Evolutionary conservation across 108 stramenopile species (phyloP).

Genomic region (Cyclostephanos tholiformis): DNA sequence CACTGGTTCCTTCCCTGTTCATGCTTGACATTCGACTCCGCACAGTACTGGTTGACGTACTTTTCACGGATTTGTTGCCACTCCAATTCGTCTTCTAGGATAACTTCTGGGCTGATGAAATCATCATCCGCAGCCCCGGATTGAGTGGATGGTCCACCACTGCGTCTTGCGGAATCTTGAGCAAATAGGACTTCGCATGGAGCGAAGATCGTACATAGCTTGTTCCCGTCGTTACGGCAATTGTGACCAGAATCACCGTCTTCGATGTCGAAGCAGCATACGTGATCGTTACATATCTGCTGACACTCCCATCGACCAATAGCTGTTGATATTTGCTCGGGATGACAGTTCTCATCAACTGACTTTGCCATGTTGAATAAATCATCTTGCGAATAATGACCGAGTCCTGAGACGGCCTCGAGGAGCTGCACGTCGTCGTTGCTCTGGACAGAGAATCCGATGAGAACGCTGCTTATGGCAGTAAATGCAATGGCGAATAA

Average conservation of each 20-base stretch:
- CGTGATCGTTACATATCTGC: constrained; percentile 29
- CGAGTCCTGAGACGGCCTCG: neutral
- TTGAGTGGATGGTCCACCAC: neutral
- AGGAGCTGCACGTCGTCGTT: no score
- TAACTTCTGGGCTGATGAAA: neutral
- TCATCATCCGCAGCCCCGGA: neutral
- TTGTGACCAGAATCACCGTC: constrained; percentile 22
- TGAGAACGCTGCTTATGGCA: neutral
- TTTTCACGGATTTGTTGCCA: constrained; percentile 22
- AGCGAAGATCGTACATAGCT: constrained; percentile 24
- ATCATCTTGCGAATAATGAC: constrained; percentile 18
- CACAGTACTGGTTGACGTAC: constrained; percentile 7
- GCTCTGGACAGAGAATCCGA: neutral
- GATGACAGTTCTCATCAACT: constrained; percentile 20
- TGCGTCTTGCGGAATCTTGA: constrained; percentile 2
- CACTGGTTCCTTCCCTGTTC: constrained; percentile 10
- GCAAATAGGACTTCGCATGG: constrained; percentile 14
- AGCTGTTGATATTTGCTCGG: neutral
- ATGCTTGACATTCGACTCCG: constrained; percentile 12
- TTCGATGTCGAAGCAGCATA: constrained; percentile 36
- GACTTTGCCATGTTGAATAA: constrained; percentile 15
- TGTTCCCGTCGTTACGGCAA: constrained; percentile 29
- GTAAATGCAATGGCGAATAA: constrained; percentile 6
- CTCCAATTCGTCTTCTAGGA: constrained; percentile 11
- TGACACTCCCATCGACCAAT: constrained; percentile 32